Conservation (phyloP, 2,329 filamentous ascomycete genomes). For the Penicillium griseofulvum region DNA sequence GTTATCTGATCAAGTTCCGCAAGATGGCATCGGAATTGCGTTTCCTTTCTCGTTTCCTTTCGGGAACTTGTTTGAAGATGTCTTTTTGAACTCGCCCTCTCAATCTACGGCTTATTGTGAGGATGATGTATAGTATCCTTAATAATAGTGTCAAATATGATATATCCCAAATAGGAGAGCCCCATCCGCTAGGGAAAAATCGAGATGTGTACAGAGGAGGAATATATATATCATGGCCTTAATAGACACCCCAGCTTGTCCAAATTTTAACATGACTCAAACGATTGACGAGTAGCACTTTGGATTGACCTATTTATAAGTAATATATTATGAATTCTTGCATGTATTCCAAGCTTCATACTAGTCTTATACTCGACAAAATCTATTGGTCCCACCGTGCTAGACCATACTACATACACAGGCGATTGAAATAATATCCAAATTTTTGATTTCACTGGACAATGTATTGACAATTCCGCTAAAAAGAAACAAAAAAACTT, state of each 20-base stretch:
- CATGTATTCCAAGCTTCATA: too few relatives aligned
- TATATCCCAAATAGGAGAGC: neutral
- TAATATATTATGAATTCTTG: too few relatives aligned
- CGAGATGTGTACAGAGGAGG: too few relatives aligned
- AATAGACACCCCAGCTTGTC: too few relatives aligned
- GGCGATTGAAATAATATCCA: neutral
- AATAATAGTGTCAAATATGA: neutral
- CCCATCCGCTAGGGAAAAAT: too few relatives aligned
- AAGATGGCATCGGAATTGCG: conserved; percentile 3
- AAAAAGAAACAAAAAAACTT: conserved; percentile 21
- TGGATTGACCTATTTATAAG: too few relatives aligned
- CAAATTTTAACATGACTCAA: too few relatives aligned
- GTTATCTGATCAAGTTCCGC: conserved; percentile 6
- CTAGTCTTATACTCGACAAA: too few relatives aligned
- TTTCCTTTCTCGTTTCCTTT: conserved; percentile 16
- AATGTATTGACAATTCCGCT: conserved; percentile 28
- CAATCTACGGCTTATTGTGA: neutral
- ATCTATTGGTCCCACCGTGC: too few relatives aligned
- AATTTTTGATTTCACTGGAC: conserved; percentile 11
- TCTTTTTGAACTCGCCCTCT: conserved; percentile 9
- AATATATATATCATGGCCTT: too few relatives aligned
- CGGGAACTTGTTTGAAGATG: conserved; percentile 13
- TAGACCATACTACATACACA: neutral
- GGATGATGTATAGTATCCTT: neutral
- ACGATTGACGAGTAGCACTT: too few relatives aligned